A percentile compares a stretch with the other conserved stretches of the same genome.
Evolutionary conservation across 805 yeast species (phyloP).

Genomic region (Clavispora vitiphila): DNA sequence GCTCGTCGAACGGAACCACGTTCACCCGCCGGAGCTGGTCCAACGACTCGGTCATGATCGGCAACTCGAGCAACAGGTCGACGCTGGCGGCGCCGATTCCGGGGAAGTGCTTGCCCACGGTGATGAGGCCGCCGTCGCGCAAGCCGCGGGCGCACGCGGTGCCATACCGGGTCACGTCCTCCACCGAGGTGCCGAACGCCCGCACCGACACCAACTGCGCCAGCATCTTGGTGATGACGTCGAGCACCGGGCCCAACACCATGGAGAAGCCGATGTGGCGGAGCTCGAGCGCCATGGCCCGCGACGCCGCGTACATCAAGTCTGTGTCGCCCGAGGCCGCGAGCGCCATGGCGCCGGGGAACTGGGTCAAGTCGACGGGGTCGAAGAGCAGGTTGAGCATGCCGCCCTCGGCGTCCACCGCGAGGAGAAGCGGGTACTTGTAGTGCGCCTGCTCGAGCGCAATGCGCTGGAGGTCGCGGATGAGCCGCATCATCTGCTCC

Average conservation of each 20-base stretch:
- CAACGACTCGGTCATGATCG: constrained; percentile 52
- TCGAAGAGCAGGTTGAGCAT: constrained; percentile 57
- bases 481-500: constrained; percentile 44
- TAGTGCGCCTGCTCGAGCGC: constrained; percentile 46
- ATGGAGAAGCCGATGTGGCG: constrained; percentile 52
- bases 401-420: constrained; percentile 62
- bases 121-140: constrained; percentile 47
- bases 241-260: constrained; percentile 58
- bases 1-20: constrained; percentile 45
- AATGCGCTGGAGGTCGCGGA: constrained; percentile 49
- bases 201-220: constrained; percentile 57
- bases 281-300: constrained; percentile 51
- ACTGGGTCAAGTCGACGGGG: constrained; percentile 46
- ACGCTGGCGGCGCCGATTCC: constrained; percentile 61
- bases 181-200: constrained; percentile 56
- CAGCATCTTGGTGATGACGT: constrained; percentile 51
- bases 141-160: constrained; percentile 49
- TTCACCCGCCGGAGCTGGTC: constrained; percentile 48
- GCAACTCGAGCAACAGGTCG: constrained; percentile 52
- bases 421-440: constrained; percentile 49
- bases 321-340: constrained; percentile 49
- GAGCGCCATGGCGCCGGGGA: constrained; percentile 63
- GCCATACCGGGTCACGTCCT: constrained; percentile 53
- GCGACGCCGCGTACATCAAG: constrained; percentile 46
- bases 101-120: constrained; percentile 63